These are phyloP conservation scores for Mycena latifolia DNA, from an alignment of 768 basidiomycete genomes.

Conservation along the genomic window DNA sequence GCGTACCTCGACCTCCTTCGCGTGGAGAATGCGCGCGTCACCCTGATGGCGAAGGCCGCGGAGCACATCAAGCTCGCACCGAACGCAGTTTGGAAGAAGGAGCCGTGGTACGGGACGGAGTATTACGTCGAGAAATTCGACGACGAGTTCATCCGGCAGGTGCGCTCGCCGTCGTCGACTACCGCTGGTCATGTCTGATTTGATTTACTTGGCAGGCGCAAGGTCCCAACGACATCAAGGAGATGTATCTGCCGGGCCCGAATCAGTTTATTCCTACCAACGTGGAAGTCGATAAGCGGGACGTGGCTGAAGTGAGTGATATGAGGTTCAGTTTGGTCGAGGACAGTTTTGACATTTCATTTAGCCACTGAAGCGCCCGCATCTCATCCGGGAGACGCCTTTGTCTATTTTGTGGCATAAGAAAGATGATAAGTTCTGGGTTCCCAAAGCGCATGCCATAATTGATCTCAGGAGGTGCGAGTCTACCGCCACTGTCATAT, in stretches of 20 bases:
- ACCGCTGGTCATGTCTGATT: conserved; percentile 5
- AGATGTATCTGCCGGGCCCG: conserved; percentile 83
- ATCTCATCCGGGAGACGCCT: conserved; percentile 78
- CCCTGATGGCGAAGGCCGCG: conserved; percentile 84
- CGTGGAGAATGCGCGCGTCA: conserved; percentile 72
- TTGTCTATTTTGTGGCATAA: conserved; percentile 92
- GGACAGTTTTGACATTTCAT: conserved; percentile 19
- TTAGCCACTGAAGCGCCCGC: conserved; percentile 82
- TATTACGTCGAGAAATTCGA: conserved; percentile 84
- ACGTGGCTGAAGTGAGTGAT: conserved; percentile 69
- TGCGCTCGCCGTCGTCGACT: conserved; percentile 36
- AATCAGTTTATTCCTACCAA: conserved; percentile 94
- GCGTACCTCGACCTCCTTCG: conserved; percentile 72
- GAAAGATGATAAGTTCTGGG: conserved; percentile 97
- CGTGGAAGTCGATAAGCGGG: conserved; percentile 84
- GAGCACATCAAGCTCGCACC: conserved; percentile 65
- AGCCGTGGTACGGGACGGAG: conserved; percentile 94
- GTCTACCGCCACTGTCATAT: not conserved
- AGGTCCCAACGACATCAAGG: conserved; percentile 70
- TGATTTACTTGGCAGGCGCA: conserved; percentile 68
- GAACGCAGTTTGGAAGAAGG: conserved; percentile 71
- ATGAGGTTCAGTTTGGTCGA: not conserved
- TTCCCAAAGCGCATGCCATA: conserved; percentile 86
- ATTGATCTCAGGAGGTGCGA: conserved; percentile 82
- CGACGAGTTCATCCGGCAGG: conserved; percentile 69